These are phyloP conservation scores for Pyricularia grisea DNA, from an alignment of 2,329 filamentous ascomycete species.

Conservation along the genomic window DNA sequence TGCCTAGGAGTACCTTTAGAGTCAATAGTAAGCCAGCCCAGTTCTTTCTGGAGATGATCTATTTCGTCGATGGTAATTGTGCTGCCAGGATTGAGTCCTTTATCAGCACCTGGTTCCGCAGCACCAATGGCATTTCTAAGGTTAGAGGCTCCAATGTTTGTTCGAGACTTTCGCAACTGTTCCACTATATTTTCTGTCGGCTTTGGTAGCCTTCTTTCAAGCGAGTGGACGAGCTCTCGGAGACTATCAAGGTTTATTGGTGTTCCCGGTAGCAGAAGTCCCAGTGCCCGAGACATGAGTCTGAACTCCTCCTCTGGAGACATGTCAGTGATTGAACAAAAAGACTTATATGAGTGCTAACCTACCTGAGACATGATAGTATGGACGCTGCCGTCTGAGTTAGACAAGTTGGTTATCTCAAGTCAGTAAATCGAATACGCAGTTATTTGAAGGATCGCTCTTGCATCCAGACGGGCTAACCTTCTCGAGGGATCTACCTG, in stretches of 20 bases:
- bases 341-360: neutral
- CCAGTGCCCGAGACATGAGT: conserved; percentile 17
- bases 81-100: neutral
- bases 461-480: neutral
- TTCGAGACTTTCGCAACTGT: neutral
- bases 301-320: conserved; percentile 16
- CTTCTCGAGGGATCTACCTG: conserved; percentile 17
- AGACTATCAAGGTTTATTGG: conserved; percentile 15
- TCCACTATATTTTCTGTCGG: neutral
- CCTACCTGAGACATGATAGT: conserved; percentile 17
- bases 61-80: conserved; percentile 12
- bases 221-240: conserved; percentile 10
- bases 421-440: neutral
- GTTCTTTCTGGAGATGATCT: conserved; percentile 13
- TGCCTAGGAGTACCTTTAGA: conserved; percentile 13
- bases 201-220: conserved; percentile 1
- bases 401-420: neutral
- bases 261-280: conserved; percentile 15
- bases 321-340: neutral
- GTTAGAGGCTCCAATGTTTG: neutral
- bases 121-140: neutral
- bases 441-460: neutral
- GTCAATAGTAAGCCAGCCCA: conserved; percentile 15
- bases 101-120: neutral
- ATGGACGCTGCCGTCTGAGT: conserved; percentile 16